phyloP scores from a whole-genome alignment of 2,329 filamentous ascomycete genomes.

The Ophiostoma sp. region DNA sequence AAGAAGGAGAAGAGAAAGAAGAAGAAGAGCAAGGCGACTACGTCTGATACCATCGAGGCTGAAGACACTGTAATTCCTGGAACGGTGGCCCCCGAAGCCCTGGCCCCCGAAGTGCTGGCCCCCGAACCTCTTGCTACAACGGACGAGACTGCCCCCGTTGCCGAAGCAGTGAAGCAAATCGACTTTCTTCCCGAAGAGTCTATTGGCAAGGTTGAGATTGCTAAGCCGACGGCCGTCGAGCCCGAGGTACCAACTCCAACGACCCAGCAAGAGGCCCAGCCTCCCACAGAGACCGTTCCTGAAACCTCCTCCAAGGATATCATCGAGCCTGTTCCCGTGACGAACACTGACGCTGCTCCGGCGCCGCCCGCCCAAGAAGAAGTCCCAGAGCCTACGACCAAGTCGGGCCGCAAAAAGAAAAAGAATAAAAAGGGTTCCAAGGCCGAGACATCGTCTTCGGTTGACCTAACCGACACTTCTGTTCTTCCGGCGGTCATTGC shows the following conservation, averaged over 20 bases:
- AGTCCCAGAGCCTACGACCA: not conserved
- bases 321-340: not conserved
- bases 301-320: not conserved
- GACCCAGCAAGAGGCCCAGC: not conserved
- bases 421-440: constrained; percentile 5
- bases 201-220: not conserved
- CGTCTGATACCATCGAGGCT: not conserved
- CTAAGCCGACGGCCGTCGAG: not conserved
- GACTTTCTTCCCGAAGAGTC: not conserved
- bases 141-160: not conserved
- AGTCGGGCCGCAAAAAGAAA: constrained; percentile 8
- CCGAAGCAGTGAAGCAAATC: not conserved
- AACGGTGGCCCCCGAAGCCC: not conserved
- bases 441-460: not conserved
- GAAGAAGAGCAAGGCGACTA: constrained; percentile 5
- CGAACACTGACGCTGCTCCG: not conserved
- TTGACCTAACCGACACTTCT: not conserved
- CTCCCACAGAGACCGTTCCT: not conserved
- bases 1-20: constrained; percentile 9
- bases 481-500: not conserved
- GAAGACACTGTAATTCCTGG: not conserved
- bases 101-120: not conserved
- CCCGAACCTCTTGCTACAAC: not conserved
- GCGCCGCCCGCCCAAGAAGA: not conserved
- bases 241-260: not conserved